Evolutionary conservation across 257 asterid genomes (phyloP).

Genomic region (Solanum pinnatisectum): DNA sequence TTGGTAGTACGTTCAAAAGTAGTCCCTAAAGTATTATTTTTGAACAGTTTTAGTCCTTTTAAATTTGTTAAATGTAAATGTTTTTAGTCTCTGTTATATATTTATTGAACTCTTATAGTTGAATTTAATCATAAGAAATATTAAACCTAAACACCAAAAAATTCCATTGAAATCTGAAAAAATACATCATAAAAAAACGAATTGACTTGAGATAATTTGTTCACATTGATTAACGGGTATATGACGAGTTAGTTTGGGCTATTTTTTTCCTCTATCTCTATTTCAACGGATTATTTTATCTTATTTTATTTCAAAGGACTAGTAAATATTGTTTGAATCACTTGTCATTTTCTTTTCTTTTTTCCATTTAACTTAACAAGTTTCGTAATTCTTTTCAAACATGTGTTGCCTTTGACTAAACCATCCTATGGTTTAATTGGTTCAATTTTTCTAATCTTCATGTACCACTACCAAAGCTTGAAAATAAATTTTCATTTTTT

Average conservation of each 20-base stretch:
- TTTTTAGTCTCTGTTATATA: not conserved
- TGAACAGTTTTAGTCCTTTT: not conserved
- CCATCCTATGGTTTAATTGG: not conserved
- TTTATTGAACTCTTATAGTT: not conserved
- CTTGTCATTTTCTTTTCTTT: not conserved
- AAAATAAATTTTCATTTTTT: too few relatives aligned
- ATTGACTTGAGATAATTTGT: too few relatives aligned
- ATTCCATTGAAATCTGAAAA: not conserved
- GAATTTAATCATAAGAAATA: not conserved
- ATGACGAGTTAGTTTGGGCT: not conserved
- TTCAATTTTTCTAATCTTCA: not conserved
- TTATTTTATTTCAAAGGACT: not conserved
- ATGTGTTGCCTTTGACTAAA: not conserved
- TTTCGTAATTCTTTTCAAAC: not conserved
- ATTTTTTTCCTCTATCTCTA: not conserved
- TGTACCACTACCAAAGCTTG: not conserved
- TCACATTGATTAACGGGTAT: not conserved
- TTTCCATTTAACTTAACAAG: not conserved
- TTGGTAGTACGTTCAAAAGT: not conserved
- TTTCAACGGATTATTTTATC: not conserved
- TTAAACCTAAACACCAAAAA: not conserved
- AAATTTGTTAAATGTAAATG: not conserved
- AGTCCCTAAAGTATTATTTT: not conserved
- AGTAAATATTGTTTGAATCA: not conserved
- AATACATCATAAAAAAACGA: not conserved